Conservation (phyloP, 345 rosid genomes). For the Populus nigra region DNA sequence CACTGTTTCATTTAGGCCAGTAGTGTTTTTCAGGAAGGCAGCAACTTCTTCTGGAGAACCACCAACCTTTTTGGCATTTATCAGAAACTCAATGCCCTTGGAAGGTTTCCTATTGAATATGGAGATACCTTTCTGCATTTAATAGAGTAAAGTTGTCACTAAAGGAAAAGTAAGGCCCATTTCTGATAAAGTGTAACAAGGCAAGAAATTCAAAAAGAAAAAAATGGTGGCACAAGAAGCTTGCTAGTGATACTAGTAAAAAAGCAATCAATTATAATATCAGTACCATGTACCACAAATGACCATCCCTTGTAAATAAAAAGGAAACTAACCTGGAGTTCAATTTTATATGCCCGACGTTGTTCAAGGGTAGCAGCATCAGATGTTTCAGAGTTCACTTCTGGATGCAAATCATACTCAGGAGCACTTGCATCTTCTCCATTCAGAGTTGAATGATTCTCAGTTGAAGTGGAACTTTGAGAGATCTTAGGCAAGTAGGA, state of each 20-base stretch:
- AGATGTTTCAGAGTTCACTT: constrained; percentile 62
- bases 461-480: constrained; percentile 51
- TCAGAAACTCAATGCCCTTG: constrained; percentile 84
- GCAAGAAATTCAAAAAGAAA: neutral
- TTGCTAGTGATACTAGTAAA: neutral
- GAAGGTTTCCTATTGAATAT: constrained; percentile 87
- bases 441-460: constrained; percentile 41
- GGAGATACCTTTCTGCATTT: constrained; percentile 81
- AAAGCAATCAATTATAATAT: constrained; percentile 6
- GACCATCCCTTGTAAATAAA: constrained; percentile 4
- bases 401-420: constrained; percentile 70
- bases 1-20: constrained; percentile 71
- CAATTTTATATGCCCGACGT: constrained; percentile 85
- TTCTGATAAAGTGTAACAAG: neutral
- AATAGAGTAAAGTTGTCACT: constrained; percentile 35
- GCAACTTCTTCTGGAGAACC: constrained; percentile 81
- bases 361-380: constrained; percentile 87
- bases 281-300: neutral
- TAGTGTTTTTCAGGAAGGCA: constrained; percentile 64
- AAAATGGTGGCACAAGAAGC: neutral
- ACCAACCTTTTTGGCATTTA: constrained; percentile 66
- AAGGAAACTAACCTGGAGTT: constrained; percentile 68
- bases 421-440: constrained; percentile 60
- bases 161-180: constrained; percentile 1
- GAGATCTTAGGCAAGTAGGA: constrained; percentile 49